These are phyloP conservation scores for Barnettozyma botsteinii DNA, from an alignment of 805 yeast genomes.

Conservation along the genomic window DNA sequence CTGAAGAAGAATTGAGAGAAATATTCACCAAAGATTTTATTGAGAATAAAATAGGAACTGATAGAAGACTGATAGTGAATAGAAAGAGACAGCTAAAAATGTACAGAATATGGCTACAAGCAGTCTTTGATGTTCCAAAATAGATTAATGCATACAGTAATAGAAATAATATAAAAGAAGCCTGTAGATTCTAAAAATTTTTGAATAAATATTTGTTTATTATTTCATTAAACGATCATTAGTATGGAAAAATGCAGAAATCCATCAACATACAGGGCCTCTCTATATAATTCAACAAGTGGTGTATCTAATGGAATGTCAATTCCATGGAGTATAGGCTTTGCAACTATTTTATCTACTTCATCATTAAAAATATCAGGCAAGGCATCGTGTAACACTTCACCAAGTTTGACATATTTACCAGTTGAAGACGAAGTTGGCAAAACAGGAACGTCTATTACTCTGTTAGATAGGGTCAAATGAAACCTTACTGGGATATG, in stretches of 20 bases:
- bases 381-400: conserved; percentile 32
- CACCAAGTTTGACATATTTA: conserved; percentile 30
- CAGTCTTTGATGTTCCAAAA: conserved; percentile 55
- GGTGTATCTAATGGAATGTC: conserved; percentile 39
- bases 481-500: conserved; percentile 46
- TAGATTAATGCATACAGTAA: not conserved
- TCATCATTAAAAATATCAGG: conserved; percentile 42
- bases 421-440: conserved; percentile 9
- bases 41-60: conserved; percentile 81
- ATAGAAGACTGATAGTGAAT: conserved; percentile 84
- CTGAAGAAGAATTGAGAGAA: conserved; percentile 80
- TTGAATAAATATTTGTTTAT: not conserved
- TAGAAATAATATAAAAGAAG: not conserved
- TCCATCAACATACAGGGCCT: conserved; percentile 53
- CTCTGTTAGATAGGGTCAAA: conserved; percentile 33
- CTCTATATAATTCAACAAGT: conserved; percentile 39
- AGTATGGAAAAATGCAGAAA: conserved; percentile 51
- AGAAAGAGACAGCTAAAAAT: conserved; percentile 88
- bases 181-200: too few species aligned
- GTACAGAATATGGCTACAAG: conserved; percentile 97
- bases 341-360: conserved; percentile 31
- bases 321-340: conserved; percentile 53
- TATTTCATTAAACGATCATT: conserved; percentile 25
- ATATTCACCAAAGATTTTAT: conserved; percentile 62
- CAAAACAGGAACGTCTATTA: conserved; percentile 30